Conservation (phyloP, 2,329 filamentous ascomycete genomes). For the Cercospora zeae-maydis region DNA sequence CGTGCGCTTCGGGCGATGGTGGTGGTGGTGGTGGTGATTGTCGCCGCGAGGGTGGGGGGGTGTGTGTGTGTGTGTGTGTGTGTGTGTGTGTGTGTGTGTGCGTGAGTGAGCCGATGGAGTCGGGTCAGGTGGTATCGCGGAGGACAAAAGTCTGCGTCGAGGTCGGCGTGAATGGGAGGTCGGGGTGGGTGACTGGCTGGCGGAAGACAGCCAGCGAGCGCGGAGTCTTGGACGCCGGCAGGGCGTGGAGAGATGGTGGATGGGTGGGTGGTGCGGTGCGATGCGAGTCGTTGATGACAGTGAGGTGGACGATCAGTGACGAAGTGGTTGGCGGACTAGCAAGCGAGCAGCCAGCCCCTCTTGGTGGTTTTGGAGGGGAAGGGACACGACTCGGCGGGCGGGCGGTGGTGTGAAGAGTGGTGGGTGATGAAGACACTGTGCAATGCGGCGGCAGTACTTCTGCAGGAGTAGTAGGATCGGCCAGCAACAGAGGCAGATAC, state of each 20-base stretch:
- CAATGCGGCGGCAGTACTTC: no score
- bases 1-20: background rate
- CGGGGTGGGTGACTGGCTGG: background rate
- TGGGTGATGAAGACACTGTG: no score
- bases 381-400: background rate
- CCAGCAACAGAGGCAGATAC: background rate
- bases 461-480: background rate
- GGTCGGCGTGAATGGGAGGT: background rate
- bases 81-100: no score
- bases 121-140: background rate
- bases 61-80: background rate
- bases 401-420: no score
- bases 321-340: background rate
- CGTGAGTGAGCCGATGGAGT: no score
- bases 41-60: background rate
- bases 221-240: background rate
- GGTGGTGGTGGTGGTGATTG: background rate
- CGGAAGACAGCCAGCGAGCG: background rate
- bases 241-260: background rate
- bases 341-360: background rate
- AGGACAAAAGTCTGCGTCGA: background rate
- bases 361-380: background rate
- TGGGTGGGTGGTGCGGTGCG: background rate
- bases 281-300: background rate
- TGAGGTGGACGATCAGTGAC: background rate